Evolutionary conservation across 257 asterid species (phyloP).

Genomic region (Euphrasia confusa): DNA sequence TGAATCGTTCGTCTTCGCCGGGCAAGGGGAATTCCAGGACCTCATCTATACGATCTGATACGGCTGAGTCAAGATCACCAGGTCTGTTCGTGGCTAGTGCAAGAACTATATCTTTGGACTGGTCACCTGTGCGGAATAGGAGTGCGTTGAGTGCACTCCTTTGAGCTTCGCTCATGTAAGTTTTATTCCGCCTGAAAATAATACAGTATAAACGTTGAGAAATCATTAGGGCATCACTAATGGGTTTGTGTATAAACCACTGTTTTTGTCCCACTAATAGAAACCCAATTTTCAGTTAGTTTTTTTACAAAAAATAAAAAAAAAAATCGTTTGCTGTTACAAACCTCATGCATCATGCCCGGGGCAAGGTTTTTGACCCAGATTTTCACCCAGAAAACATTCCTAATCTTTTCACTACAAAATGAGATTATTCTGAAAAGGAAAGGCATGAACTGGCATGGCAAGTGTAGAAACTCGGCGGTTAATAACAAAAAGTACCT

Average conservation of each 20-base stretch:
- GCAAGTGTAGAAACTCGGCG: background rate
- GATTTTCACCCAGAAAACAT: too few species aligned
- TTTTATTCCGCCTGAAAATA: constrained; percentile 72
- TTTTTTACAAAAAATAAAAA: too few species aligned
- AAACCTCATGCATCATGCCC: too few species aligned
- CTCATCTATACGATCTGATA: constrained; percentile 91
- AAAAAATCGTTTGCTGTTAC: too few species aligned
- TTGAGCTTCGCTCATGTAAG: constrained; percentile 97
- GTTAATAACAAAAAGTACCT: background rate
- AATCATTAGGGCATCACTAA: too few species aligned
- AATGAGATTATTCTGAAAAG: background rate
- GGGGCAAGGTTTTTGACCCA: too few species aligned
- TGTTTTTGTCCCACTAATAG: too few species aligned
- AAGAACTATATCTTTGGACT: constrained; percentile 89
- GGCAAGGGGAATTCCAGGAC: constrained; percentile 93
- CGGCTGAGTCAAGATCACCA: constrained; percentile 94
- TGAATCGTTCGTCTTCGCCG: constrained; percentile 79
- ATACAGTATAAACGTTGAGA: background rate
- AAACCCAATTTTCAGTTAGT: too few species aligned
- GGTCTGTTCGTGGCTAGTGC: constrained; percentile 97
- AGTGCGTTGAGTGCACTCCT: constrained; percentile 97
- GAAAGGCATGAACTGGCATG: background rate
- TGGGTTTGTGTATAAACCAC: too few species aligned
- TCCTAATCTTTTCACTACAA: too few species aligned
- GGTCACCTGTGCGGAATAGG: constrained; percentile 89